Percentiles rank a stretch among this genome's conserved stretches.
Conservation (phyloP, 768 basidiomycete genomes). For the Kwoniella europaea region DNA sequence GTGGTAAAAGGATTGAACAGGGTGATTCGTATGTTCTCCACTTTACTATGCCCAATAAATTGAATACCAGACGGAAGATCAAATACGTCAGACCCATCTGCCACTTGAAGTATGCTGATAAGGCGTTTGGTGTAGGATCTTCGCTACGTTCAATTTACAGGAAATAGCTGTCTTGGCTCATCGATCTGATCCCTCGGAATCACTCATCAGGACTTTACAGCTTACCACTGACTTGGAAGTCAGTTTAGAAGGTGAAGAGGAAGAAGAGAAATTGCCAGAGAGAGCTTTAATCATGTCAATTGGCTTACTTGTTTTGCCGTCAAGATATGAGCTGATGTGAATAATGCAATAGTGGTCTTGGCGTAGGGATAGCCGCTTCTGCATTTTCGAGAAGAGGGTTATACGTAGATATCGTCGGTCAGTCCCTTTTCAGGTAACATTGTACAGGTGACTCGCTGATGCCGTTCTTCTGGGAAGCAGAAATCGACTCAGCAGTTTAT, state of each 20-base stretch:
- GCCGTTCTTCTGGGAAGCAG: conserved; percentile 52
- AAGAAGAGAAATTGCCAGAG: conserved; percentile 60
- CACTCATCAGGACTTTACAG: conserved; percentile 44
- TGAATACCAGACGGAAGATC: too few species aligned
- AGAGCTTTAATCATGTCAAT: conserved; percentile 31
- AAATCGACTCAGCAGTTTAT: conserved; percentile 91
- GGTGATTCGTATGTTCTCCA: conserved; percentile 59
- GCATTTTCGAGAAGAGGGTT: conserved; percentile 73
- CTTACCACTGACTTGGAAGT: conserved; percentile 54
- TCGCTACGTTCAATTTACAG: conserved; percentile 81
- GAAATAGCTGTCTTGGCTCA: conserved; percentile 78
- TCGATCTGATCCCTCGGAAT: conserved; percentile 57
- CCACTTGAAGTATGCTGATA: background rate
- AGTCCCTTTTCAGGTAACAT: background rate
- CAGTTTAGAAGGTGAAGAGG: conserved; percentile 60
- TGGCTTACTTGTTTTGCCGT: background rate
- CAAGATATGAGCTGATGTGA: background rate
- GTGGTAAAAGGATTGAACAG: conserved; percentile 63
- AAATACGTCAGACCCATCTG: too few species aligned
- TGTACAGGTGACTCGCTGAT: too few species aligned
- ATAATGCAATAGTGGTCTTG: conserved; percentile 71
- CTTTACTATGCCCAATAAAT: background rate
- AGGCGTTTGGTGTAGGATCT: conserved; percentile 65
- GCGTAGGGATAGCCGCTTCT: conserved; percentile 78
- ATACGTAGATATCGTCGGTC: conserved; percentile 72